These are phyloP conservation scores for Pseudogymnoascus sp. DNA, from an alignment of 2,329 filamentous ascomycete genomes.

Conservation along the genomic window DNA sequence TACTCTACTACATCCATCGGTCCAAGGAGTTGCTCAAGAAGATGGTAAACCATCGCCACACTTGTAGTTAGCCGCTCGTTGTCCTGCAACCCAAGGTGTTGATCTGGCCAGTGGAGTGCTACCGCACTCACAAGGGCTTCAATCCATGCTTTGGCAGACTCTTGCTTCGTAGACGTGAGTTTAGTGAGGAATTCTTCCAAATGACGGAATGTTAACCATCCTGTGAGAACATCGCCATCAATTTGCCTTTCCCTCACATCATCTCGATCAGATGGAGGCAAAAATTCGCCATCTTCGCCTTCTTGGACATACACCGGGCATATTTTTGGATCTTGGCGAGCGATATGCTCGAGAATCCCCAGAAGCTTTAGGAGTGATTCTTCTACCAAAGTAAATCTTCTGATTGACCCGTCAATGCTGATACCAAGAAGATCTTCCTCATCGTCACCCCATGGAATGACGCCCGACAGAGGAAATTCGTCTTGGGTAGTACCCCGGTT, in stretches of 20 bases:
- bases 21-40: background rate
- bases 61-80: background rate
- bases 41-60: background rate
- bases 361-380: constrained; percentile 59
- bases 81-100: constrained; percentile 15
- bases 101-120: constrained; percentile 24
- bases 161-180: background rate
- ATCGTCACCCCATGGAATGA: background rate
- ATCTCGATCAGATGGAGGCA: background rate
- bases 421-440: constrained; percentile 50
- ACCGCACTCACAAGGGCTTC: constrained; percentile 1
- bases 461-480: constrained; percentile 31
- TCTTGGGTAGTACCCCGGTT: constrained; percentile 26
- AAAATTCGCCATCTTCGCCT: background rate
- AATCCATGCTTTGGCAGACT: background rate
- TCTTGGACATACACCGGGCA: constrained; percentile 32
- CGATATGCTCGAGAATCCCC: constrained; percentile 64
- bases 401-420: constrained; percentile 60
- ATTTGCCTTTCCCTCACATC: constrained; percentile 47
- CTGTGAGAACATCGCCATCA: constrained; percentile 56
- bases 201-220: constrained; percentile 40
- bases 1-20: background rate
- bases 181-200: constrained; percentile 36
- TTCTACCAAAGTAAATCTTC: constrained; percentile 60
- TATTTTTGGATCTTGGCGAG: constrained; percentile 38